Conservation (phyloP, 2,329 filamentous ascomycete species). For the Claviceps sp. region DNA sequence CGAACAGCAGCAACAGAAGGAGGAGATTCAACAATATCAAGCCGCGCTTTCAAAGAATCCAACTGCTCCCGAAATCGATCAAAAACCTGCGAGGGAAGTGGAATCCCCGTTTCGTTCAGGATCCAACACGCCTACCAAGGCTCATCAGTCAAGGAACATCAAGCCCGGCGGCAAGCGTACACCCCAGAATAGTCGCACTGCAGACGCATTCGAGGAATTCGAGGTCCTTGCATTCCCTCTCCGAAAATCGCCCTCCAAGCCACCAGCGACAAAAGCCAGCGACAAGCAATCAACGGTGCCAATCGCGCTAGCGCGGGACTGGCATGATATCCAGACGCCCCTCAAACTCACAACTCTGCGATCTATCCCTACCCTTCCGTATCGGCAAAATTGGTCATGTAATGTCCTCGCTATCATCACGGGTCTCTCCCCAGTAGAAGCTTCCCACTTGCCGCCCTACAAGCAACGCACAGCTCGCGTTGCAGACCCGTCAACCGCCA, state of each 20-base stretch:
- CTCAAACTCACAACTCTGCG: slow-evolving; percentile 38
- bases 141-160: background rate
- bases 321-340: slow-evolving; percentile 27
- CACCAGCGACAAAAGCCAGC: background rate
- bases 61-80: background rate
- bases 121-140: background rate
- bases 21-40: background rate
- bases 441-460: slow-evolving; percentile 34
- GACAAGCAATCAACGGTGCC: slow-evolving; percentile 11
- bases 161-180: background rate
- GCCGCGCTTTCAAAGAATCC: background rate
- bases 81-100: background rate
- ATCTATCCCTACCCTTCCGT: slow-evolving; percentile 37
- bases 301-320: slow-evolving; percentile 26
- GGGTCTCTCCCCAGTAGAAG: slow-evolving; percentile 32
- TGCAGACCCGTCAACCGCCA: slow-evolving; percentile 35
- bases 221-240: slow-evolving; percentile 22
- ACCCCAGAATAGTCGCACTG: slow-evolving; percentile 13
- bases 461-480: slow-evolving; percentile 39
- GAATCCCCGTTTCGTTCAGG: background rate
- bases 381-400: slow-evolving; percentile 44
- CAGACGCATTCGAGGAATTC: slow-evolving; percentile 25
- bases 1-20: background rate
- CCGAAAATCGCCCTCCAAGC: slow-evolving; percentile 4
- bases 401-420: slow-evolving; percentile 40